Percentiles rank a stretch among this genome's conserved stretches.
These are phyloP conservation scores for Pleurotus eryngii DNA, from an alignment of 768 basidiomycete genomes.

Conservation along the genomic window DNA sequence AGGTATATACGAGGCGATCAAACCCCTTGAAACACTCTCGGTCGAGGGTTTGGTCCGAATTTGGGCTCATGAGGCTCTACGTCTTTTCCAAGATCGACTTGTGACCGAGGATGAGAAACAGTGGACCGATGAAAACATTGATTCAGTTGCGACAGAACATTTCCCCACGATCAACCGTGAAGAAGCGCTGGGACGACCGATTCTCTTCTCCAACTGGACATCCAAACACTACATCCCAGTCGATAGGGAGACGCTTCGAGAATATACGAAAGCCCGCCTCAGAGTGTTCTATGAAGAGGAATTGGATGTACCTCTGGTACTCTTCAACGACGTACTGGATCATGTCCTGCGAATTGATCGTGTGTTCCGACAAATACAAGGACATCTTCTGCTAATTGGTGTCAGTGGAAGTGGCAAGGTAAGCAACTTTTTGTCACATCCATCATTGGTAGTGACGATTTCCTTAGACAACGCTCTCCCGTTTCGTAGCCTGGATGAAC, in stretches of 20 bases:
- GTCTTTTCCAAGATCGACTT: slow-evolving; percentile 96
- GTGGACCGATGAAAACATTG: slow-evolving; percentile 95
- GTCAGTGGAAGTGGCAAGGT: slow-evolving; percentile 99
- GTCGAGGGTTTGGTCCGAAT: slow-evolving; percentile 94
- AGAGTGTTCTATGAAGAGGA: slow-evolving; percentile 99
- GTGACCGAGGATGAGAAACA: slow-evolving; percentile 88
- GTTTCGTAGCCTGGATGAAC: slow-evolving; percentile 99
- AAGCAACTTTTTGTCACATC: slow-evolving; percentile 14
- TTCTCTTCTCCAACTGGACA: slow-evolving; percentile 99
- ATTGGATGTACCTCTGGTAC: slow-evolving; percentile 92
- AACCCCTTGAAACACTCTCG: slow-evolving; percentile 87
- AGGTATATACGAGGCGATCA: slow-evolving; percentile 95
- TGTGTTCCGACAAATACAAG: slow-evolving; percentile 98
- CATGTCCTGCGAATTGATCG: slow-evolving; percentile 98
- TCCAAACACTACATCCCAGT: slow-evolving; percentile 96
- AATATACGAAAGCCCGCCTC: slow-evolving; percentile 94
- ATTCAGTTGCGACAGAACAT: slow-evolving; percentile 76
- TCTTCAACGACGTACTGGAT: slow-evolving; percentile 98
- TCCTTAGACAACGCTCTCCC: slow-evolving; percentile 86
- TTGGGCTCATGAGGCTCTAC: slow-evolving; percentile 97
- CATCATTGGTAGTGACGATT: slow-evolving; percentile 15
- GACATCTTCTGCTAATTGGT: slow-evolving; percentile 93
- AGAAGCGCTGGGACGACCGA: slow-evolving; percentile 85
- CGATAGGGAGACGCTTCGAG: slow-evolving; percentile 87
- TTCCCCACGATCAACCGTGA: slow-evolving; percentile 91